Percentiles rank a stretch among this genome's conserved stretches.
phyloP scores from a whole-genome alignment of 2,329 filamentous ascomycete species.

The Cytospora chrysosperma region DNA sequence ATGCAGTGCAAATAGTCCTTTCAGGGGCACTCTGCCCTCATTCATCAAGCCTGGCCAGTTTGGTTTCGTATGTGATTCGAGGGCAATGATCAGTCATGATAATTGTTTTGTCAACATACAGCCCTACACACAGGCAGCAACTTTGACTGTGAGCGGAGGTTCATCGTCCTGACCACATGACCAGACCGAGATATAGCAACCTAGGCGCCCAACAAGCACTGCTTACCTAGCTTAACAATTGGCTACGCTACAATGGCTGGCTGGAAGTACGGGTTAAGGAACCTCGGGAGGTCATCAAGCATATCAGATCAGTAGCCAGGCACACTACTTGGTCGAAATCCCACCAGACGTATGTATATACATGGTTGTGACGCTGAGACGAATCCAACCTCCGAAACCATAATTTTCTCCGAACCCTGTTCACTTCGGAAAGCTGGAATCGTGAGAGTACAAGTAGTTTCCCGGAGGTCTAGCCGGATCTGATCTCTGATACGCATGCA shows the following conservation, averaged over 20 bases:
- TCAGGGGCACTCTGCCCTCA: not conserved
- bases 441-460: too few relatives aligned
- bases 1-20: not conserved
- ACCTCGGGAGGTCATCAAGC: not conserved
- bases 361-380: not conserved
- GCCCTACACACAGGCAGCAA: not conserved
- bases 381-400: too few relatives aligned
- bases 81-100: not conserved
- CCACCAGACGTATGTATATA: not conserved
- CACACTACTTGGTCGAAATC: not conserved
- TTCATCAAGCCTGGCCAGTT: not conserved
- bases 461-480: too few relatives aligned
- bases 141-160: not conserved
- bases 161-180: not conserved
- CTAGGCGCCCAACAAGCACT: not conserved
- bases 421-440: too few relatives aligned
- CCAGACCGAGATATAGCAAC: too few relatives aligned
- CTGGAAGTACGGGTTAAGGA: not conserved
- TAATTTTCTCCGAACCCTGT: too few relatives aligned
- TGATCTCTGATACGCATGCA: too few relatives aligned
- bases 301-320: not conserved
- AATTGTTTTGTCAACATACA: not conserved
- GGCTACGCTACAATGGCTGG: not conserved
- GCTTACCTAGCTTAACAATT: not conserved
- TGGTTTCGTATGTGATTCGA: not conserved